Conservation (phyloP, 768 basidiomycete genomes). For the Daedaleopsis nitida region DNA sequence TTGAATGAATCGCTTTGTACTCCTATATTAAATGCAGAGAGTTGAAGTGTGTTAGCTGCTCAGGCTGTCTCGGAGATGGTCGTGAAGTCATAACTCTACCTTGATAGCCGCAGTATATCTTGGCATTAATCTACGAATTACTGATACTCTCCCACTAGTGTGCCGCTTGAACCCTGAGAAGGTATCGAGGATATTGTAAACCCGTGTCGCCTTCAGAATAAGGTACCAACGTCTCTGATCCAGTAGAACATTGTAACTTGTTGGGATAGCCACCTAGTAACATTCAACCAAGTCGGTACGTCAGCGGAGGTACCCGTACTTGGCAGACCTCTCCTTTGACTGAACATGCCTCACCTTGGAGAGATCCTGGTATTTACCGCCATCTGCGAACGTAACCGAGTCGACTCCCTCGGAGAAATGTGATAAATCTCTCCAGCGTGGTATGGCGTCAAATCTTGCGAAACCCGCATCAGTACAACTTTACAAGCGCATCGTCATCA, state of each 20-base stretch:
- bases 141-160: no score
- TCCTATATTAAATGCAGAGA: not conserved
- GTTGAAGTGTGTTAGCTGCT: no score
- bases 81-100: no score
- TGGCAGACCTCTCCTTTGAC: no score
- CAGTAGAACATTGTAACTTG: not conserved
- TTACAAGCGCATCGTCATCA: no score
- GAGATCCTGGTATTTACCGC: slow-evolving; percentile 3
- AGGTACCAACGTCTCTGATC: not conserved
- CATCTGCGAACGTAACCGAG: not conserved
- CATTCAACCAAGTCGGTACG: not conserved
- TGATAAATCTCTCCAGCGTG: not conserved
- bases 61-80: no score
- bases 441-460: not conserved
- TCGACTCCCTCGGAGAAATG: not conserved
- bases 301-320: no score
- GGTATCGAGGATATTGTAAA: not conserved
- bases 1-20: not conserved
- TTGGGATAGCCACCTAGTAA: not conserved
- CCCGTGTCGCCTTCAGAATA: not conserved
- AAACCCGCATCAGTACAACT: not conserved
- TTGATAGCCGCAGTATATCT: no score
- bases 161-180: not conserved
- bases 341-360: slow-evolving; percentile 1
- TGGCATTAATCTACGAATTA: no score